Evolutionary conservation across 2,329 filamentous ascomycete genomes (phyloP).

Genomic region (Neonectria ditissima): DNA sequence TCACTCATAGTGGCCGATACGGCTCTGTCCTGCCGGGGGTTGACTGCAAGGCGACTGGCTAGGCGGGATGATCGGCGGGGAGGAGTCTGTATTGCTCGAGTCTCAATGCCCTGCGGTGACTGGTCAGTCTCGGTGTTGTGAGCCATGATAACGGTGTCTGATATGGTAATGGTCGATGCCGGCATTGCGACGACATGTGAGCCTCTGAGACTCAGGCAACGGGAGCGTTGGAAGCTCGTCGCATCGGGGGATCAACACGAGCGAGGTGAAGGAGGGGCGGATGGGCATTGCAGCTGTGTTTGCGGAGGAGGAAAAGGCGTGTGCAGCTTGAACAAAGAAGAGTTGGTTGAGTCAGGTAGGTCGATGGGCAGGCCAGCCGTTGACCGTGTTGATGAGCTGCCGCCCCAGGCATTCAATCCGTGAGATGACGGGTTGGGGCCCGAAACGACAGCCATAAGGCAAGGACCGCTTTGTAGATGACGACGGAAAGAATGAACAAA

Average conservation of each 20-base stretch:
- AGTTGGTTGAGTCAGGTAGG: neutral
- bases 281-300: slow-evolving; percentile 4
- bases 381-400: neutral
- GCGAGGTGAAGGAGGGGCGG: neutral
- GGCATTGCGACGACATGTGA: neutral
- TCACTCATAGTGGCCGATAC: slow-evolving; percentile 33
- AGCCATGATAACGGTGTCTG: slow-evolving; percentile 11
- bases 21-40: slow-evolving; percentile 9
- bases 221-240: neutral
- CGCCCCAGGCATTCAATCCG: slow-evolving; percentile 13
- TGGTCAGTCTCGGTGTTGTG: slow-evolving; percentile 24
- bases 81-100: neutral
- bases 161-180: slow-evolving; percentile 1
- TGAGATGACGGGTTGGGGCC: neutral
- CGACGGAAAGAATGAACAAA: neutral
- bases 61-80: slow-evolving; percentile 40
- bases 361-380: neutral
- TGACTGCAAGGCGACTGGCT: slow-evolving; percentile 14
- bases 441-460: neutral
- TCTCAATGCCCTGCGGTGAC: slow-evolving; percentile 18
- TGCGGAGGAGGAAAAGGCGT: neutral
- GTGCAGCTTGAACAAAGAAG: neutral
- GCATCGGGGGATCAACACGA: neutral
- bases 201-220: neutral
- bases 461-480: neutral